Percentiles rank a stretch among this genome's conserved stretches.
Conservation (phyloP, 371 early-diverging fungal species). For the Lichtheimia ramosa region DNA sequence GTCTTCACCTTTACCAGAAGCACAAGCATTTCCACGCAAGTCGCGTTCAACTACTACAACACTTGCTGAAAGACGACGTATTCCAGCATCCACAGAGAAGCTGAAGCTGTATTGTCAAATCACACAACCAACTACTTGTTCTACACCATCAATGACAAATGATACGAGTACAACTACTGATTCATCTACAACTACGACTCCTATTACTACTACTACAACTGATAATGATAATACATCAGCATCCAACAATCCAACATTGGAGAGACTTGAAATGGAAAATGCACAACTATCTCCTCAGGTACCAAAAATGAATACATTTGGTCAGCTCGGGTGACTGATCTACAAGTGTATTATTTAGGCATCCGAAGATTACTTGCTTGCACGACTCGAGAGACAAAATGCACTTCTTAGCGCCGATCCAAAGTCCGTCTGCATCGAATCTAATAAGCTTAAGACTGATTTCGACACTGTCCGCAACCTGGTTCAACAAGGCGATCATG, state of each 20-base stretch:
- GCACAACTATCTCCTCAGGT: conserved; percentile 49
- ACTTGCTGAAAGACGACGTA: conserved; percentile 22
- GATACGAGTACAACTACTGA: background rate
- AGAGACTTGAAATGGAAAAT: conserved; percentile 41
- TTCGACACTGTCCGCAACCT: conserved; percentile 46
- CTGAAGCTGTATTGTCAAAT: conserved; percentile 21
- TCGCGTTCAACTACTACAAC: conserved; percentile 20
- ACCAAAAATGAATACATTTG: conserved; percentile 9
- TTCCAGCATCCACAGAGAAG: conserved; percentile 24
- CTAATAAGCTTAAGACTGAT: conserved; percentile 56
- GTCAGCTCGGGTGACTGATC: background rate
- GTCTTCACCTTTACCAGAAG: background rate
- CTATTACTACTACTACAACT: conserved; percentile 2
- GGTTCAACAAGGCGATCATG: background rate
- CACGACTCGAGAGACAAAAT: conserved; percentile 61
- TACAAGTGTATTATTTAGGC: conserved; percentile 31
- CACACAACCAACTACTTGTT: conserved; percentile 16
- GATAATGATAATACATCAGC: background rate
- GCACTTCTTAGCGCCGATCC: conserved; percentile 59
- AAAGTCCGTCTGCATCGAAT: conserved; percentile 60
- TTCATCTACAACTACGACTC: background rate
- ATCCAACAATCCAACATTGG: conserved; percentile 1
- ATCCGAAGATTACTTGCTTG: conserved; percentile 56
- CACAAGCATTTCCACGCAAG: background rate
- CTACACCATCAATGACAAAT: conserved; percentile 4